Percentiles rank a stretch among this genome's conserved stretches.
Evolutionary conservation across 257 asterid species (phyloP).

Genomic region (Linaria vulgaris): DNA sequence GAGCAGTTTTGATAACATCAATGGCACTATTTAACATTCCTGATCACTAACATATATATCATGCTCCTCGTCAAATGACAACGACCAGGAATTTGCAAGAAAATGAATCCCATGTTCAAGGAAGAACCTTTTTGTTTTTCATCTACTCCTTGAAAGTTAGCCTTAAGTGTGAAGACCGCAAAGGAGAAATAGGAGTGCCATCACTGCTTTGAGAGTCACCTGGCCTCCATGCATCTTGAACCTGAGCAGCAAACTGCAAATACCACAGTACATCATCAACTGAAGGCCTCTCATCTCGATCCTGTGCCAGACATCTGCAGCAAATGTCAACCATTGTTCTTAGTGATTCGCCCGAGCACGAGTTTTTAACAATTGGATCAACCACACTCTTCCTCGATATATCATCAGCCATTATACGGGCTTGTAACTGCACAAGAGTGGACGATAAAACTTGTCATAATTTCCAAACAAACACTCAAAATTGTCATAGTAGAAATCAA

Average conservation of each 20-base stretch:
- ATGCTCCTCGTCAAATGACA: no score
- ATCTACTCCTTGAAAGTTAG: slow-evolving; percentile 32
- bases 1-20: no score
- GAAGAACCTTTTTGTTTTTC: no score
- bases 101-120: no score
- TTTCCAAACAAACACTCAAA: no score
- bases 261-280: slow-evolving; percentile 89
- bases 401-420: slow-evolving; percentile 47
- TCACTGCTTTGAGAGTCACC: slow-evolving; percentile 69
- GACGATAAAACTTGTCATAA: no score
- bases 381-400: slow-evolving; percentile 51
- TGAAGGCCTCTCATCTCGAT: slow-evolving; percentile 72
- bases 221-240: slow-evolving; percentile 58
- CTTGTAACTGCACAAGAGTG: slow-evolving; percentile 71
- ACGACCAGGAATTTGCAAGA: no score
- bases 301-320: slow-evolving; percentile 65
- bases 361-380: slow-evolving; percentile 47
- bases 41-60: no score
- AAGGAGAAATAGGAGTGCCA: slow-evolving; percentile 68
- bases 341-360: slow-evolving; percentile 65
- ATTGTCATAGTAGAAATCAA: no score
- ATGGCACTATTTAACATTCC: no score
- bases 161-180: slow-evolving; percentile 40
- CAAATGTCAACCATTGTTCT: slow-evolving; percentile 69
- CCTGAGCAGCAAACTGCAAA: slow-evolving; percentile 92